Base-by-base conservation (phyloP, 2,329 filamentous ascomycete species). In the Mollisia scopiformis region DNA sequence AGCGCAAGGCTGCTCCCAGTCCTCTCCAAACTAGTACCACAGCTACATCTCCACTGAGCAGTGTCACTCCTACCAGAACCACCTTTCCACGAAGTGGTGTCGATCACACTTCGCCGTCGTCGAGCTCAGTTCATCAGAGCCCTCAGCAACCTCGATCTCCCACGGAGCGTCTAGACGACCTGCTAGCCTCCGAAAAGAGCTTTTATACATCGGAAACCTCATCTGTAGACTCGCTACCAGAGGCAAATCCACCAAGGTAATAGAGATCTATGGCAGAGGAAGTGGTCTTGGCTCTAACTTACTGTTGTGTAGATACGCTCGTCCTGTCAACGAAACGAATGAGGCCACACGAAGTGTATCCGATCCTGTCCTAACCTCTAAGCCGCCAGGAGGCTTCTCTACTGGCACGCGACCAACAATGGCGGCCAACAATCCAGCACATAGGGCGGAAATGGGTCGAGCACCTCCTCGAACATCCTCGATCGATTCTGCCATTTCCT, bases 401-500 rank as follows among this genome's bases (percentile, higher is more conserved):
- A 55, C 65, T 8, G 62, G 47, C 61, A 64, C 60, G 43, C 61
- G 61, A 65, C 63, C 62, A 55, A 55, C 66, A 16, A 72, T 73
- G 70, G 69, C 71, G 52, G 62, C 70, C 37, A 70, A 63, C 14
- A 59, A 67, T 43, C 62, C 71, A 41, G 62, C 66, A 56, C 69
- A 73, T 62, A 62, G 70, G 51, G 60, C 60, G 11, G 68, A 71
- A 33, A 71, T 74, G 68, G 67, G 66, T 41, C 66, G 70, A 52
- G 63, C 62, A 56, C 66, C 71, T 79, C 86, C 88, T 58, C 87
- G 93, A 70, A 96, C 90, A 58, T 90, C 91, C 3, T 97, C 94
- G 11, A 94, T 97, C 71, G 94, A 98, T 75, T 97, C 93, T 11
- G 90, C 91, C n/a, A 89, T 96, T 50, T 97, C 94, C 2, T 85